Evolutionary conservation across 2,329 filamentous ascomycete species (phyloP).

Genomic region (Cladorrhinum sp.): DNA sequence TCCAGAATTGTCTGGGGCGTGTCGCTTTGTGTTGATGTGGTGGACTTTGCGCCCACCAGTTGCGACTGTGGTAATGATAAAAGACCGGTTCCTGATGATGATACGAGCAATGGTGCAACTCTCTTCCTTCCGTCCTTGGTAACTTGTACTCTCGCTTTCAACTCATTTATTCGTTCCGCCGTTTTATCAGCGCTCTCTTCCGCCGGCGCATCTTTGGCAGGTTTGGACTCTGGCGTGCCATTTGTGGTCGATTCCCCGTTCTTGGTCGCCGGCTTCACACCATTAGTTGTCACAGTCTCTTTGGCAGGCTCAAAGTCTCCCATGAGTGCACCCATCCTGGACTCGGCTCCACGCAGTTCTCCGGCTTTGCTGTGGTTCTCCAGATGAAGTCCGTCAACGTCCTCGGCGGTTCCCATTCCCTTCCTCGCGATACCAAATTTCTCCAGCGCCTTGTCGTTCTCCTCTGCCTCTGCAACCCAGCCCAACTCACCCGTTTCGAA

Average conservation of each 20-base stretch:
- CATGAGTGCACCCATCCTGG: conserved; percentile 98
- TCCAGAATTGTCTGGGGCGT: conserved; percentile 81
- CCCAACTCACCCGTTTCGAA: conserved; percentile 88
- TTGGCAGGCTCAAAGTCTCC: conserved; percentile 65
- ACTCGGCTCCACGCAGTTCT: conserved; percentile 85
- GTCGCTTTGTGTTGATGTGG: conserved; percentile 62
- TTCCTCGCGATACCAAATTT: conserved; percentile 89
- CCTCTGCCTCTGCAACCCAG: conserved; percentile 78
- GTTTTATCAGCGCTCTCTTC: conserved; percentile 53
- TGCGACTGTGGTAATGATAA: conserved; percentile 88
- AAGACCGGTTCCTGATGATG: conserved; percentile 79
- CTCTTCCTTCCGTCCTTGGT: conserved; percentile 97
- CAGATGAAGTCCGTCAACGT: conserved; percentile 79
- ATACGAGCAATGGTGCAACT: conserved; percentile 87
- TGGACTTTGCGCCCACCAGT: conserved; percentile 71
- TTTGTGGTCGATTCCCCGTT: conserved; percentile 35
- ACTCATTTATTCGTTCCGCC: conserved; percentile 51
- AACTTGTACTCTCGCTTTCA: conserved; percentile 90
- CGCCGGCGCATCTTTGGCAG: conserved; percentile 34
- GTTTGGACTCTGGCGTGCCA: conserved; percentile 33
- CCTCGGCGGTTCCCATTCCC: conserved; percentile 87
- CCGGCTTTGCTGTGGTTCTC: conserved; percentile 92
- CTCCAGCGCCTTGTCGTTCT: conserved; percentile 88
- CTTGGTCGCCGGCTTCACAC: conserved; percentile 46
- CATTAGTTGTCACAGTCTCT: conserved; percentile 49